These are phyloP conservation scores for Botrytis cinerea DNA, from an alignment of 2,329 filamentous ascomycete genomes.

Conservation along the genomic window DNA sequence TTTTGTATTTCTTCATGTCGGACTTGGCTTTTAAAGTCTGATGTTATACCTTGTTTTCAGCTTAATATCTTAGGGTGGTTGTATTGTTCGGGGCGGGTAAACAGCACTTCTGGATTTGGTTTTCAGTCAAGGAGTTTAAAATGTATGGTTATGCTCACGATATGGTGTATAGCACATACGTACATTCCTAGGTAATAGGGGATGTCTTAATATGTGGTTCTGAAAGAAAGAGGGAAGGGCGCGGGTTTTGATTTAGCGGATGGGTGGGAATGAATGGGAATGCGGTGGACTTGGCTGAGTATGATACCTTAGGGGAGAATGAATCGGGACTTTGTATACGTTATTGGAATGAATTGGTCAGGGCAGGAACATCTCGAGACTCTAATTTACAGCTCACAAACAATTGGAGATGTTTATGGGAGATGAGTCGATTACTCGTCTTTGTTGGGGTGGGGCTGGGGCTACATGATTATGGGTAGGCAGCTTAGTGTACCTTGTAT, in stretches of 20 bases:
- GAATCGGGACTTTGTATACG: not conserved
- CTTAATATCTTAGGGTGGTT: not conserved
- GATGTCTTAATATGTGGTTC: not conserved
- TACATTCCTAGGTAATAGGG: not conserved
- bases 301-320: not conserved
- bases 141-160: not conserved
- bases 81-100: not conserved
- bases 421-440: not conserved
- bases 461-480: not conserved
- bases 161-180: not conserved
- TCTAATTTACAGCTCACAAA: not conserved
- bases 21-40: not conserved
- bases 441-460: not conserved
- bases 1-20: not conserved
- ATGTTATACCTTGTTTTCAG: not conserved
- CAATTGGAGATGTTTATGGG: not conserved
- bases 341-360: not conserved
- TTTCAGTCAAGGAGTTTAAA: not conserved
- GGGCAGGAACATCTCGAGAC: not conserved
- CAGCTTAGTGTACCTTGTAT: not conserved
- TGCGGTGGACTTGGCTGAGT: not conserved
- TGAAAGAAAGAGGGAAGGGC: not conserved
- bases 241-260: not conserved
- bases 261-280: not conserved
- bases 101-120: not conserved